Percentiles rank a stretch among this genome's conserved stretches.
Conservation (phyloP, 2,329 filamentous ascomycete genomes). For the Nemania sp. region DNA sequence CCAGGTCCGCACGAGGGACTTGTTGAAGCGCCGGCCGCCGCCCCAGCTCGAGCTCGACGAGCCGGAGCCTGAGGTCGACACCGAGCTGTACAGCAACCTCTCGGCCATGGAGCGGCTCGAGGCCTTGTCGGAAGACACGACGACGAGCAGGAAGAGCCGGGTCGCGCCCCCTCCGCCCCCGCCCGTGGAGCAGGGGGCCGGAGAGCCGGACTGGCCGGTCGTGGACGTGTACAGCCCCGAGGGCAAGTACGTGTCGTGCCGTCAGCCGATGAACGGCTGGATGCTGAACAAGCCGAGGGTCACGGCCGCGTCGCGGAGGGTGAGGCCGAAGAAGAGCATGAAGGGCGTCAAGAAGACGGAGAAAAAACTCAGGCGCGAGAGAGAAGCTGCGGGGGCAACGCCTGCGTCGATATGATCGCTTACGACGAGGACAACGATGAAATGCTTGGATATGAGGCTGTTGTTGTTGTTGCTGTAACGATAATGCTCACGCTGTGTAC, state of each 20-base stretch:
- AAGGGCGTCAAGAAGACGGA: constrained; percentile 61
- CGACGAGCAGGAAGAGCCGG: constrained; percentile 21
- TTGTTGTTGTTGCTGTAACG: neutral
- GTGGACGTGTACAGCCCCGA: constrained; percentile 86
- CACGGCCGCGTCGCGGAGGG: constrained; percentile 53
- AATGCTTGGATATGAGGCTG: neutral
- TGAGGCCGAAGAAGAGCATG: constrained; percentile 71
- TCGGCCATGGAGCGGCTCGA: constrained; percentile 34
- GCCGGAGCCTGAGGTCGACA: constrained; percentile 32
- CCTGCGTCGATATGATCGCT: neutral
- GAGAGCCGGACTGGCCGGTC: constrained; percentile 61
- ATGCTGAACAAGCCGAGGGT: constrained; percentile 61
- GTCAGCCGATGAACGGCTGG: constrained; percentile 74
- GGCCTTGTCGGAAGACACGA: constrained; percentile 17
- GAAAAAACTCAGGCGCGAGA: constrained; percentile 46
- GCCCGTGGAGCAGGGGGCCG: constrained; percentile 16
- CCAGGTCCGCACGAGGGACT: constrained; percentile 70
- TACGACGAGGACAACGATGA: too few relatives aligned
- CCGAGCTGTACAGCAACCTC: constrained; percentile 22
- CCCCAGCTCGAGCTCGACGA: constrained; percentile 30
- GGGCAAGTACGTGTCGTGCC: constrained; percentile 74
- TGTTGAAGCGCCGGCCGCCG: constrained; percentile 37
- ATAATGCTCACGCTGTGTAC: neutral
- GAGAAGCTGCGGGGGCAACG: constrained; percentile 7
- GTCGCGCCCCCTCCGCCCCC: neutral